phyloP scores from a whole-genome alignment of 495 filamentous ascomycete genomes.

The Tuber melanosporum region DNA sequence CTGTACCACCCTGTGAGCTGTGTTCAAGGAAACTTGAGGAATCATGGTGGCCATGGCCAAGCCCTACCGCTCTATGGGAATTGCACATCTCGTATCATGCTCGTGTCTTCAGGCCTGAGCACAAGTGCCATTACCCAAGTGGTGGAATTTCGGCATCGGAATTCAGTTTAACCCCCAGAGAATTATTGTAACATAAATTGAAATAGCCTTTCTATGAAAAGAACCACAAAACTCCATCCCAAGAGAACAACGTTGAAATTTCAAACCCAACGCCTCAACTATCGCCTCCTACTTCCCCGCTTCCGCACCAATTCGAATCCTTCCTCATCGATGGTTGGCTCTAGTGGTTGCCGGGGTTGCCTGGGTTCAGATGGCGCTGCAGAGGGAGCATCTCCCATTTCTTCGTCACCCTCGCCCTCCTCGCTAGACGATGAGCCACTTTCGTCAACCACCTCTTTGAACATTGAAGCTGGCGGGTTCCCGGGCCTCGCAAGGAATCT shows the following conservation, averaged over 20 bases:
- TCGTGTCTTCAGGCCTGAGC: neutral
- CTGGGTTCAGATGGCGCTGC: constrained; percentile 51
- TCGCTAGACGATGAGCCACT: constrained; percentile 49
- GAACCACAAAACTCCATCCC: neutral
- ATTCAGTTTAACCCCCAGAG: neutral
- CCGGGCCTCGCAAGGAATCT: constrained; percentile 56
- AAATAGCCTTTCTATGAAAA: neutral
- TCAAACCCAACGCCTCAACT: constrained; percentile 47
- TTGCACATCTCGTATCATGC: neutral
- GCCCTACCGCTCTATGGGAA: neutral
- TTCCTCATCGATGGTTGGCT: constrained; percentile 82
- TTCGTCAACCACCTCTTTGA: constrained; percentile 48
- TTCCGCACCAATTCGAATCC: constrained; percentile 56
- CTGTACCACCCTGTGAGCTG: neutral
- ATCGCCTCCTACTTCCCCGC: constrained; percentile 53
- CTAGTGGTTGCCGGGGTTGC: constrained; percentile 59
- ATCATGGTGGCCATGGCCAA: neutral
- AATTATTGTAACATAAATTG: neutral
- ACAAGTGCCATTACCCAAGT: neutral
- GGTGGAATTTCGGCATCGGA: neutral
- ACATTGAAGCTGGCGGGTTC: constrained; percentile 50
- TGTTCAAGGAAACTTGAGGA: neutral
- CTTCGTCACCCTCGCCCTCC: constrained; percentile 57
- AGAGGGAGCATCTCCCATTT: constrained; percentile 68
- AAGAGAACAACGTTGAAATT: neutral